Evolutionary conservation across 176 grass and related monocot species (phyloP).

Genomic region (Avena atlantica): DNA sequence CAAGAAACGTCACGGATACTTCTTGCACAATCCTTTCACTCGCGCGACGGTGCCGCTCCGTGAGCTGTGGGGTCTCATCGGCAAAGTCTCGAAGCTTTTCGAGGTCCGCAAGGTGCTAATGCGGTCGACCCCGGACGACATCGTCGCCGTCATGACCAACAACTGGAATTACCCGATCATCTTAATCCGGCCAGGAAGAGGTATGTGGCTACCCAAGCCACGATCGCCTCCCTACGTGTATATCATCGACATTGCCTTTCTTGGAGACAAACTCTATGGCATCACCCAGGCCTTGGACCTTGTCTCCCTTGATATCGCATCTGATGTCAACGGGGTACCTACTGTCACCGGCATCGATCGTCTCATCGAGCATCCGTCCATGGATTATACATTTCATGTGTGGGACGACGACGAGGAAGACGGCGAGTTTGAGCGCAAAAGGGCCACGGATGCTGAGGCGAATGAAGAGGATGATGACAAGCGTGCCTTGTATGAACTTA

Average conservation of each 20-base stretch:
- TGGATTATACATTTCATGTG: neutral
- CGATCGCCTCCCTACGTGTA: neutral
- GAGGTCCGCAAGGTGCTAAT: neutral
- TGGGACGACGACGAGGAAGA: neutral
- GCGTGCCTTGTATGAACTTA: neutral
- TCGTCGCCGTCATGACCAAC: neutral
- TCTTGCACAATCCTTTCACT: neutral
- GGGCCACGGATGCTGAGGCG: neutral
- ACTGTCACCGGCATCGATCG: neutral
- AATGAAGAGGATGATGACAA: neutral
- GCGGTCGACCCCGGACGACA: neutral
- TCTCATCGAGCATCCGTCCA: neutral
- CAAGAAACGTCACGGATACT: neutral
- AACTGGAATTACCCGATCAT: neutral
- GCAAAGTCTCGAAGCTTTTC: neutral
- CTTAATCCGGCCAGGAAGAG: neutral
- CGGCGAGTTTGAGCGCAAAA: constrained; percentile 6
- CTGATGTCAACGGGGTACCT: neutral
- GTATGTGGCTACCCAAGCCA: neutral
- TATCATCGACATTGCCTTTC: constrained; percentile 1
- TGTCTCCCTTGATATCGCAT: neutral
- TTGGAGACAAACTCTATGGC: neutral
- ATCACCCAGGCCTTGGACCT: constrained; percentile 8
- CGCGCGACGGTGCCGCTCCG: neutral
- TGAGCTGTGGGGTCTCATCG: neutral